Conservation (phyloP, 306 rosid genomes). For the Comarum palustre region DNA sequence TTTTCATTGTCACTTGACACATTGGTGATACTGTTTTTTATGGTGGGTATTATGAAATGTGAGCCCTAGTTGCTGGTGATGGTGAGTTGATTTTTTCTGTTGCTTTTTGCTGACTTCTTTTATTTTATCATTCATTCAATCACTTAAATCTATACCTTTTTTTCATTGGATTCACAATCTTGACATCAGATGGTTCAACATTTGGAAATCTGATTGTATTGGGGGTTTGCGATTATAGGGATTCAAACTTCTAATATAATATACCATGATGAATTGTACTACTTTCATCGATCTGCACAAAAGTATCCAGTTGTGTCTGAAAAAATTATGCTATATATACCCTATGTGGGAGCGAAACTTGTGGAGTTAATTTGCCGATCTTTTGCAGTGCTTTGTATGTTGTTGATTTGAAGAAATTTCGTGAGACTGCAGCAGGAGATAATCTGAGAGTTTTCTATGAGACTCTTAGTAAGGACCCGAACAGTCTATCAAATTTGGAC, state of each 20-base stretch:
- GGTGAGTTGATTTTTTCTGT: not conserved
- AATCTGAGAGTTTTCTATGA: constrained; percentile 98
- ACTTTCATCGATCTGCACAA: not conserved
- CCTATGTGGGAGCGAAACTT: not conserved
- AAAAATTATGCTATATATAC: not conserved
- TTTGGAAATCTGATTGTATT: not conserved
- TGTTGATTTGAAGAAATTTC: constrained; percentile 87
- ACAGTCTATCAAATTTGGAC: constrained; percentile 92
- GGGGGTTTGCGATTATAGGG: not conserved
- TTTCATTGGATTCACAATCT: not conserved
- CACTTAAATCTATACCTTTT: not conserved
- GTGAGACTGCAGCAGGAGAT: constrained; percentile 99
- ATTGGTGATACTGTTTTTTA: not conserved
- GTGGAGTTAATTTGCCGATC: constrained; percentile 18
- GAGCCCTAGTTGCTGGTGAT: not conserved
- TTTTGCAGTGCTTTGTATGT: constrained; percentile 88
- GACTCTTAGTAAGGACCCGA: constrained; percentile 98
- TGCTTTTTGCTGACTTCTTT: not conserved
- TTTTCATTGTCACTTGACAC: constrained; percentile 12
- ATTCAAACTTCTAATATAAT: not conserved
- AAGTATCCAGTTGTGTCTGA: not conserved
- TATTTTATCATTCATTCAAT: not conserved
- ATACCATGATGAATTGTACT: not conserved
- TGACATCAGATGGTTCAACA: not conserved
- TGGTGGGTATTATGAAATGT: not conserved